Evolutionary conservation across 768 basidiomycete genomes (phyloP).

Genomic region (Pleurotus eryngii): DNA sequence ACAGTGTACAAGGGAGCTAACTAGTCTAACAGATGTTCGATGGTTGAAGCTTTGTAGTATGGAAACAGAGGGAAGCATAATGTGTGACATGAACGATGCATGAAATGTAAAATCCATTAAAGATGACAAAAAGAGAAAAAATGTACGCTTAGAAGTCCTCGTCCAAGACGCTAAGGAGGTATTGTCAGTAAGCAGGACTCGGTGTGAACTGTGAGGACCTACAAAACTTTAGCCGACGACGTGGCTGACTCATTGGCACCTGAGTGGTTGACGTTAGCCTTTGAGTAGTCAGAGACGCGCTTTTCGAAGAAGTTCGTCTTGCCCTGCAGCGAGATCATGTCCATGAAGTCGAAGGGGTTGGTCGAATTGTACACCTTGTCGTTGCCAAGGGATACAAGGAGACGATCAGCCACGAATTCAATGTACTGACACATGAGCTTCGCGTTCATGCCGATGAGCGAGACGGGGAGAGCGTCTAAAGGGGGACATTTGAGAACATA

Average conservation of each 20-base stretch:
- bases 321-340: slow-evolving; percentile 91
- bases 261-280: slow-evolving; percentile 51
- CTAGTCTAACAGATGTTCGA: background rate
- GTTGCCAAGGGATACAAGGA: slow-evolving; percentile 81
- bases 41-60: background rate
- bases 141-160: slow-evolving; percentile 30
- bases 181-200: background rate
- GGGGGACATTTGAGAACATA: background rate
- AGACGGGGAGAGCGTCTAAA: slow-evolving; percentile 78
- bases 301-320: slow-evolving; percentile 99
- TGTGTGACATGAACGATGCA: slow-evolving; percentile 1
- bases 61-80: background rate
- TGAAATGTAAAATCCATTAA: slow-evolving; percentile 5
- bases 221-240: slow-evolving; percentile 23
- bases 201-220: slow-evolving; percentile 11
- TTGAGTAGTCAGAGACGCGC: slow-evolving; percentile 83
- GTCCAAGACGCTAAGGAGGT: slow-evolving; percentile 19
- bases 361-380: slow-evolving; percentile 69
- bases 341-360: slow-evolving; percentile 95
- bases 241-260: slow-evolving; percentile 8
- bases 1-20: background rate
- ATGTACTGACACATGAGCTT: slow-evolving; percentile 89
- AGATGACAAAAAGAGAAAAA: slow-evolving; percentile 6
- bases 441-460: slow-evolving; percentile 90
- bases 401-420: slow-evolving; percentile 87